Percentiles rank a stretch among this genome's conserved stretches.
Evolutionary conservation across 73 alveolate species (phyloP).

Genomic region (Paramecium pentaurelia): DNA sequence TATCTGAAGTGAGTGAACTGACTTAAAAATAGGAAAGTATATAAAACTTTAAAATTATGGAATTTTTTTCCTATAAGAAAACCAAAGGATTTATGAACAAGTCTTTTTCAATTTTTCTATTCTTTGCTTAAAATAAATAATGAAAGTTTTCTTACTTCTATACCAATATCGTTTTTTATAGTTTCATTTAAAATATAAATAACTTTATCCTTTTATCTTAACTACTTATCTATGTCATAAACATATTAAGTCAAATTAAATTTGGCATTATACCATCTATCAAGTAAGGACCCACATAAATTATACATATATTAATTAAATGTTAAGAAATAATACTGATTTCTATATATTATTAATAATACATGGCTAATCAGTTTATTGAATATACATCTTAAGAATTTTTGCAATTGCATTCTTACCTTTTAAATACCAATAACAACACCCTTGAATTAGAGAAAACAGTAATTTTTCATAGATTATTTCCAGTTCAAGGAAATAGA

Average conservation of each 20-base stretch:
- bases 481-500: constrained; percentile 7
- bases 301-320: not conserved
- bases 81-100: not conserved
- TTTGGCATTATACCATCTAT: not conserved
- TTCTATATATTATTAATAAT: not conserved
- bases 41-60: not conserved
- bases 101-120: not conserved
- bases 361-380: not conserved
- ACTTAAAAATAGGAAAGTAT: not conserved
- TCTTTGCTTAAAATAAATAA: not conserved
- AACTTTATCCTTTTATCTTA: not conserved
- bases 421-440: not conserved
- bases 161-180: not conserved
- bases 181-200: not conserved
- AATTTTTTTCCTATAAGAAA: not conserved
- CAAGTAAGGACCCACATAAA: not conserved
- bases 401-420: not conserved
- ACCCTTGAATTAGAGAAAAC: not conserved
- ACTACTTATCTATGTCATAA: not conserved
- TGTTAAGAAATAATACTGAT: not conserved
- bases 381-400: not conserved
- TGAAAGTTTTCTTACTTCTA: not conserved
- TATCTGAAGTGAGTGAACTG: not conserved
- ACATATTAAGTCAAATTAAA: not conserved
- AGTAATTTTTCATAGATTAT: not conserved